Percentiles rank a stretch among this genome's conserved stretches.
Conservation (phyloP, 495 filamentous ascomycete species). For the Xylaria curta region DNA sequence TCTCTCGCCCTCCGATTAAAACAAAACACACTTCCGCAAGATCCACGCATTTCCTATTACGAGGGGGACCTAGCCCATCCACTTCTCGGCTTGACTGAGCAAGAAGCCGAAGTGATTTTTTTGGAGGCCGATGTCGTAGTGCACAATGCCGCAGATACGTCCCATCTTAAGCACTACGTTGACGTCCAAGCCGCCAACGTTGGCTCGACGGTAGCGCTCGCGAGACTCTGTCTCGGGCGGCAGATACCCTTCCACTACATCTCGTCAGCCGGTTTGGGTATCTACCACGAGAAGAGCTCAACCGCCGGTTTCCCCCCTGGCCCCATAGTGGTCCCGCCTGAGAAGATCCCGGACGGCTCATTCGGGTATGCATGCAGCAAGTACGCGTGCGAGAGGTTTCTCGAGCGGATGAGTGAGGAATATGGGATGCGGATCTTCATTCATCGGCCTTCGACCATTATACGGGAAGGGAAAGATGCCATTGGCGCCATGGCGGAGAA, state of each 20-base stretch:
- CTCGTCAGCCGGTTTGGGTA: conserved; percentile 31
- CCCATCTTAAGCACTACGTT: conserved; percentile 34
- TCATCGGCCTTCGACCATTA: conserved; percentile 38
- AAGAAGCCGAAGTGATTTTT: conserved; percentile 39
- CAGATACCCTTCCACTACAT: conserved; percentile 36
- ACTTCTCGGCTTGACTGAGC: conserved; percentile 46
- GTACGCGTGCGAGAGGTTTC: conserved; percentile 31
- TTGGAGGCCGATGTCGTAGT: conserved; percentile 50
- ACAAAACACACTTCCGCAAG: not conserved
- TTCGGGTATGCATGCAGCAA: conserved; percentile 34
- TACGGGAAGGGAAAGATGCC: conserved; percentile 30
- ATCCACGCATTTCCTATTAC: conserved; percentile 39
- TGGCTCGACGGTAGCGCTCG: conserved; percentile 30
- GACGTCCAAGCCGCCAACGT: conserved; percentile 33
- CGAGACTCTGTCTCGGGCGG: conserved; percentile 29
- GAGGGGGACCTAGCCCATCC: conserved; percentile 35
- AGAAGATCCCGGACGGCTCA: conserved; percentile 22
- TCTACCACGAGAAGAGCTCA: conserved; percentile 20
- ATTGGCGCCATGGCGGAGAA: conserved; percentile 17
- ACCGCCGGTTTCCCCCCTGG: not conserved
- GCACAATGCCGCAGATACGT: conserved; percentile 46
- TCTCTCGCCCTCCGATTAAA: conserved; percentile 4
- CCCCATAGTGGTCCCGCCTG: conserved; percentile 2
- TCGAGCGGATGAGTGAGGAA: conserved; percentile 13
- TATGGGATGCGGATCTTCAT: conserved; percentile 25